A percentile compares a stretch with the other conserved stretches of the same genome.
Evolutionary conservation across 73 alveolate genomes (phyloP).

Genomic region (Paramecium tetraurelia): DNA sequence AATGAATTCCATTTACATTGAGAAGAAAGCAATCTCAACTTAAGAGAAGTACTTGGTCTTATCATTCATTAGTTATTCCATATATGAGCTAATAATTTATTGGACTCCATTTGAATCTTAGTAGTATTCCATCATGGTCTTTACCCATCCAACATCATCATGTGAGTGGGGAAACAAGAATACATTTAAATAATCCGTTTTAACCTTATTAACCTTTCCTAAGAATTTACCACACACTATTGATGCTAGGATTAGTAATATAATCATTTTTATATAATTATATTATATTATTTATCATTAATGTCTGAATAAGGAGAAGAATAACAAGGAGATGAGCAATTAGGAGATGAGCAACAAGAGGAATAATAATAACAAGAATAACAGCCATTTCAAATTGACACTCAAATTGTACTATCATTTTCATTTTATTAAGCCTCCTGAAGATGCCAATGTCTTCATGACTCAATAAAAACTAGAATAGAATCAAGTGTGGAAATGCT

Average conservation of each 20-base stretch:
- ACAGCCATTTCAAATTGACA: background rate
- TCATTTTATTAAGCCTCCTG: background rate
- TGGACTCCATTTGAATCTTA: slow-evolving; percentile 46
- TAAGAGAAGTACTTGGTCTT: slow-evolving; percentile 76
- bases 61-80: slow-evolving; percentile 68
- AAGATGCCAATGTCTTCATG: slow-evolving; percentile 23
- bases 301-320: background rate
- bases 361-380: background rate
- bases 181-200: slow-evolving; percentile 45
- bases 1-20: slow-evolving; percentile 1
- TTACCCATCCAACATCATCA: slow-evolving; percentile 97
- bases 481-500: slow-evolving; percentile 15
- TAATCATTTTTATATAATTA: background rate
- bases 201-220: background rate
- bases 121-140: slow-evolving; percentile 82
- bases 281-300: background rate
- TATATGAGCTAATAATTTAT: slow-evolving; percentile 57
- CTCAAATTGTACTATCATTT: background rate
- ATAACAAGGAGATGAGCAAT: background rate
- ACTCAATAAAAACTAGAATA: background rate
- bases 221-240: background rate
- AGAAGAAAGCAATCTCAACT: slow-evolving; percentile 88
- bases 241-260: background rate
- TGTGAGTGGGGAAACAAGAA: slow-evolving; percentile 92
- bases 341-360: background rate